phyloP scores from a whole-genome alignment of 2,329 filamentous ascomycete species.

The Aspergillus transmontanensis region DNA sequence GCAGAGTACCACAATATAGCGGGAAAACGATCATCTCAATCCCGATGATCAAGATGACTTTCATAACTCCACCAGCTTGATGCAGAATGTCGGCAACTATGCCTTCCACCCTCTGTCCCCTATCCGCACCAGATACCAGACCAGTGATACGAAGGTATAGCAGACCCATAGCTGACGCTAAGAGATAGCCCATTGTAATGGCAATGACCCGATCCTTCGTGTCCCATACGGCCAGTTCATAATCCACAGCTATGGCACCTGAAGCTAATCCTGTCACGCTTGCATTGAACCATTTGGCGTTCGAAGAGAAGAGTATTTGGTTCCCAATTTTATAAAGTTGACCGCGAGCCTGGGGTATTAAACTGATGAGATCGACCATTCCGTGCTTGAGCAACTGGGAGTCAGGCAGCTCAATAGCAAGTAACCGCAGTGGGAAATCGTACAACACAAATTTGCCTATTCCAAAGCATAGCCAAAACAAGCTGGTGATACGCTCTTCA shows the following conservation, averaged over 20 bases:
- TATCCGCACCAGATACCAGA: conserved; percentile 63
- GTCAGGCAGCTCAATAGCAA: conserved; percentile 29
- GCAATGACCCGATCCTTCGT: conserved; percentile 71
- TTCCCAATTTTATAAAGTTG: conserved; percentile 26
- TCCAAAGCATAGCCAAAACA: conserved; percentile 45
- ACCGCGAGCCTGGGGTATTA: conserved; percentile 20
- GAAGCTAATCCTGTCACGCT: conserved; percentile 22
- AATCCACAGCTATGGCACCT: conserved; percentile 48
- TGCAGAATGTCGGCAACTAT: conserved; percentile 76
- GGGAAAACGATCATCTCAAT: conserved; percentile 99
- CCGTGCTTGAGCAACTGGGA: conserved; percentile 25
- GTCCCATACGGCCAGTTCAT: conserved; percentile 68
- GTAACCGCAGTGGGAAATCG: conserved; percentile 39
- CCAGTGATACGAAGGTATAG: conserved; percentile 76
- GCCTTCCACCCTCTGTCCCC: conserved; percentile 66
- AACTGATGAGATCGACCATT: conserved; percentile 18
- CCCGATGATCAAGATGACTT: conserved; percentile 96
- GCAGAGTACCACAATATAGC: conserved; percentile 87
- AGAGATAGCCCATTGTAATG: conserved; percentile 77
- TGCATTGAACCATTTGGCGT: conserved; percentile 32
- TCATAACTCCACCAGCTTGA: conserved; percentile 95
- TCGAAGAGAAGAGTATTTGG: conserved; percentile 25
- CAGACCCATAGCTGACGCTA: conserved; percentile 72
- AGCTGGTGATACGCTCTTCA: conserved; percentile 54
- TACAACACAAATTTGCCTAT: conserved; percentile 46